Evolutionary conservation across 2,329 filamentous ascomycete genomes (phyloP).

Genomic region (Penicillium sp.): DNA sequence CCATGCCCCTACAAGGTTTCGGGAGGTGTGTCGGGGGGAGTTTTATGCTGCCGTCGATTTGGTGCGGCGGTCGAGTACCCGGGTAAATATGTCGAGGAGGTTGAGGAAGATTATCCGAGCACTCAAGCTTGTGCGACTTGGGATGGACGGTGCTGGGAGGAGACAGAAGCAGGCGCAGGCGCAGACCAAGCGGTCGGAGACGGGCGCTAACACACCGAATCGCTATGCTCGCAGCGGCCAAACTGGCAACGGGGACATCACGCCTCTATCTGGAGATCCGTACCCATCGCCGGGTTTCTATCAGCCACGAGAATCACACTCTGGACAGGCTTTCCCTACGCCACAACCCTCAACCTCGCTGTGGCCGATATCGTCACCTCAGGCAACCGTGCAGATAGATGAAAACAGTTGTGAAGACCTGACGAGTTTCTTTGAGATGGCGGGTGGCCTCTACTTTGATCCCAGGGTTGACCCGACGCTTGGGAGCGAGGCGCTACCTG

Average conservation of each 20-base stretch:
- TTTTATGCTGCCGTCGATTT: conserved; percentile 65
- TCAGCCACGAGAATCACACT: conserved; percentile 14
- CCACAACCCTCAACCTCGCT: conserved; percentile 21
- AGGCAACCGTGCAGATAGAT: conserved; percentile 14
- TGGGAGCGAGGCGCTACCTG: conserved; percentile 16
- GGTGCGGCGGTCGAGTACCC: conserved; percentile 61
- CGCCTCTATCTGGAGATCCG: background rate
- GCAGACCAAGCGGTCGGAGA: background rate
- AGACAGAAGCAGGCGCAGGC: background rate
- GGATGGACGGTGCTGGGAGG: conserved; percentile 40
- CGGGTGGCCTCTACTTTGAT: conserved; percentile 52
- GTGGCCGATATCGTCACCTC: conserved; percentile 27
- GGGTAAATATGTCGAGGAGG: conserved; percentile 60
- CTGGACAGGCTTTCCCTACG: conserved; percentile 17
- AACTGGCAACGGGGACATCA: background rate
- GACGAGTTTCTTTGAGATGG: conserved; percentile 65
- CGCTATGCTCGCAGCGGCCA: background rate
- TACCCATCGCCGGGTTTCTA: background rate
- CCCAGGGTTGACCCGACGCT: conserved; percentile 15
- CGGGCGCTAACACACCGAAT: background rate
- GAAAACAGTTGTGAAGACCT: conserved; percentile 53
- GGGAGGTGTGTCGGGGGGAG: conserved; percentile 40
- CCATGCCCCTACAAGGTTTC: conserved; percentile 51
- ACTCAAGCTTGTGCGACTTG: conserved; percentile 62
- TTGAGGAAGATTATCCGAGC: conserved; percentile 64